Base-by-base conservation (phyloP, 441 rosid genomes). In the Eutrema salsugineum region DNA sequence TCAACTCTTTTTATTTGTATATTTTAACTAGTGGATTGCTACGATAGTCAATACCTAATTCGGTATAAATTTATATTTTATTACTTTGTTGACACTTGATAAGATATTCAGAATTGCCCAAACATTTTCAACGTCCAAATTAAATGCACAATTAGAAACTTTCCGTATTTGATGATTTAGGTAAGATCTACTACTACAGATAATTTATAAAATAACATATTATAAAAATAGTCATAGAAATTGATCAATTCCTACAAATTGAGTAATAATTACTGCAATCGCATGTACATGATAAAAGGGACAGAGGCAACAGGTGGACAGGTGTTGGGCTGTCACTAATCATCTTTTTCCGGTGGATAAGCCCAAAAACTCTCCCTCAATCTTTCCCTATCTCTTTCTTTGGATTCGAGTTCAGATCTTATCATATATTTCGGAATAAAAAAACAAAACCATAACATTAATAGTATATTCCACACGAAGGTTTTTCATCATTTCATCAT, bases 341-440 rank as follows among this genome's bases (percentile, higher is more conserved):
- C 73, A 74, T 51, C 36, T 27, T 53, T 72, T 75, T 36, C 49
- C 54, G 73, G 55, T 76, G 48, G 70, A 63, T 76, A 68, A 68
- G 44, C 65, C 73, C 72, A 66, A 73, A 58, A 8, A 6, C 30
- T 33, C 10, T 40, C 8, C 28, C n/a, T 42, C 58, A 54, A 55
- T 15, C 49, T 49, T 49, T 44, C 27, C 66, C 48, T 6, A 12
- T 74, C 73, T 19, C 8, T 63, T 63, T 48, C 71, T 62, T 54
- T 39, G 3, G 66, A 68, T 69, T 68, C 17, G 40, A 49, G 66
- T 49, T 5, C 19, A 69, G 6, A 69, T 76, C 75, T 62, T 47
- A 68, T 56, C 38, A 20, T 1, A 20, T 20, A 20, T 20, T 20
- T 20, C 22, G 22, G 2, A 20, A 20, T 20, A 20, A 20, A 20